Percentiles rank a stretch among this genome's conserved stretches.
Conservation (phyloP, 2,329 filamentous ascomycete species). For the Byssochlamys sp. region DNA sequence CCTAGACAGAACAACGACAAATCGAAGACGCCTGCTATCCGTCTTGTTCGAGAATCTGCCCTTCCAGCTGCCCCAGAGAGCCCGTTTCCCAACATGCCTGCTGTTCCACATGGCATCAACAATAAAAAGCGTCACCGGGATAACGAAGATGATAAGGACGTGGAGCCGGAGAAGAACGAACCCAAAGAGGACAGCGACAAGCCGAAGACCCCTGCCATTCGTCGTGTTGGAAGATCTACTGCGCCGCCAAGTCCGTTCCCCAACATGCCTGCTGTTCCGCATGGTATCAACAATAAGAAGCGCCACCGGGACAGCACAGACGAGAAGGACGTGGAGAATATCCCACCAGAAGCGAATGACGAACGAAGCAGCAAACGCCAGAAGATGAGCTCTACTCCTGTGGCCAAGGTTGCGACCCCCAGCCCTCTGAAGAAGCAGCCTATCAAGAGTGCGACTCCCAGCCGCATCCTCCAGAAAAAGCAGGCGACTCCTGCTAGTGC, state of each 20-base stretch:
- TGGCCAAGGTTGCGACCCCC: slow-evolving; percentile 11
- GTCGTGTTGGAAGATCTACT: slow-evolving; percentile 29
- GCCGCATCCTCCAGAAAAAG: slow-evolving; percentile 19
- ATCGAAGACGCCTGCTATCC: slow-evolving; percentile 27
- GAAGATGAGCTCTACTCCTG: slow-evolving; percentile 22
- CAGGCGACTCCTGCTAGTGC: slow-evolving; percentile 22
- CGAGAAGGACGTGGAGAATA: slow-evolving; percentile 8
- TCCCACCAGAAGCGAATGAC: slow-evolving; percentile 17
- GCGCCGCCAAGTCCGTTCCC: slow-evolving; percentile 13
- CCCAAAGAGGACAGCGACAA: slow-evolving; percentile 7
- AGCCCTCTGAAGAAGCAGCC: slow-evolving; percentile 26
- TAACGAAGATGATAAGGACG: slow-evolving; percentile 6
- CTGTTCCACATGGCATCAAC: slow-evolving; percentile 29
- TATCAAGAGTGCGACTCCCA: slow-evolving; percentile 3
- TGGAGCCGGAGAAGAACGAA: slow-evolving; percentile 5
- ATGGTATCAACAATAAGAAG: slow-evolving; percentile 28
- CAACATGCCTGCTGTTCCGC: slow-evolving; percentile 26
- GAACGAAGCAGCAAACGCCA: slow-evolving; percentile 28
- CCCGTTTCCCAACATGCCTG: slow-evolving; percentile 20
- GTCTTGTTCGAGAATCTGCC: slow-evolving; percentile 30
- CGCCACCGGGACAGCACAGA: slow-evolving; percentile 17
- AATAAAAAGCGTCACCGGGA: slow-evolving; percentile 24
- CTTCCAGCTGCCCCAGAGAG: slow-evolving; percentile 7
- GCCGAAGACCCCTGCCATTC: slow-evolving; percentile 26
- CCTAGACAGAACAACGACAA: slow-evolving; percentile 7